Evolutionary conservation across 768 basidiomycete genomes (phyloP).

Genomic region (Collybia mongolica): DNA sequence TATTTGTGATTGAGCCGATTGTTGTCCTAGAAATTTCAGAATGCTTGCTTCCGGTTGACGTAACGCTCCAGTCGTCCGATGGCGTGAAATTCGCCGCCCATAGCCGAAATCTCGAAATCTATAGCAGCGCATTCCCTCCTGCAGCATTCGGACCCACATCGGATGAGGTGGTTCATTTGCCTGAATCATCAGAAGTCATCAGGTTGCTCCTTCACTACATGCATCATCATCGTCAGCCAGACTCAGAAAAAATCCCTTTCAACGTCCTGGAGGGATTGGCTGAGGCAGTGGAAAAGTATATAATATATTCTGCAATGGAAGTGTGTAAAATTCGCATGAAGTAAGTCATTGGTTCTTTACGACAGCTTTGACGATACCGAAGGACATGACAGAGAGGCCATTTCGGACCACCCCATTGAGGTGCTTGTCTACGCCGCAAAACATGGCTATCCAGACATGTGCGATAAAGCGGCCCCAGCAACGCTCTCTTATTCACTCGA

Average conservation of each 20-base stretch:
- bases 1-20: too few species aligned
- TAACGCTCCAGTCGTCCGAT: constrained; percentile 8
- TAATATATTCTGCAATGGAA: not conserved
- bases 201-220: not conserved
- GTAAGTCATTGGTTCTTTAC: not conserved
- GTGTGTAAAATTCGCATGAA: not conserved
- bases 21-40: too few species aligned
- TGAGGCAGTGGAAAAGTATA: not conserved
- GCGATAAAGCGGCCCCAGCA: not conserved
- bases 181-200: not conserved
- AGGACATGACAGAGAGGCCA: not conserved
- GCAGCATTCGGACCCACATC: constrained; percentile 30
- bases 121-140: constrained; percentile 17
- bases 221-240: not conserved
- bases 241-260: not conserved
- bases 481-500: not conserved
- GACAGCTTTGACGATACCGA: too few species aligned
- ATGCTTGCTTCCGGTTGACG: not conserved
- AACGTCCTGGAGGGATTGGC: not conserved
- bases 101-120: constrained; percentile 4
- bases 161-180: not conserved
- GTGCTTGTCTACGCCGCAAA: not conserved
- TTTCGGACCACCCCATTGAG: not conserved
- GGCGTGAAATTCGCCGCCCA: constrained; percentile 4
- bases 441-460: not conserved